Percentiles rank a stretch among this genome's conserved stretches.
phyloP scores from a whole-genome alignment of 2,329 filamentous ascomycete species.

The Cladobotryum protrusum region DNA sequence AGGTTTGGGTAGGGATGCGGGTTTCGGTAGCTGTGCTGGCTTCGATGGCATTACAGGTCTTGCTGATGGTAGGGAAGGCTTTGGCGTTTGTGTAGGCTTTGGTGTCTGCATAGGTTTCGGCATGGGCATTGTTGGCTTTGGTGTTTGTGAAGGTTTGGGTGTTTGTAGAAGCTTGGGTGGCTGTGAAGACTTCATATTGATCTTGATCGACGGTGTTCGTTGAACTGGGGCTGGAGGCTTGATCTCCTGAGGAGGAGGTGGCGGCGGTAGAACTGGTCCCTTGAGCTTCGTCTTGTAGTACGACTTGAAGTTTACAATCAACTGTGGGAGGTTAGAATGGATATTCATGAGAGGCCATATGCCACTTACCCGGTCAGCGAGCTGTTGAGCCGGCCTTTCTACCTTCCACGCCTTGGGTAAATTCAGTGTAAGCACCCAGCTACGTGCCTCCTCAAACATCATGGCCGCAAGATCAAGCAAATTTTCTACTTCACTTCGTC shows the following conservation, averaged over 20 bases:
- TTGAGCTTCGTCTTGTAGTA: slow-evolving; percentile 33
- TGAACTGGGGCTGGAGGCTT: slow-evolving; percentile 24
- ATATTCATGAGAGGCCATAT: neutral
- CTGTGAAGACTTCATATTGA: neutral
- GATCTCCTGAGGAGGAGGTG: slow-evolving; percentile 17
- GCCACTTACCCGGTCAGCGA: slow-evolving; percentile 30
- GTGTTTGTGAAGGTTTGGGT: slow-evolving; percentile 12
- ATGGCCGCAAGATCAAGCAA: slow-evolving; percentile 39
- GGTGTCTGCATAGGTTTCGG: neutral
- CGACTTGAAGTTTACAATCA: slow-evolving; percentile 33
- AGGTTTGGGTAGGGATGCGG: neutral
- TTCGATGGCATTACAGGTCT: neutral
- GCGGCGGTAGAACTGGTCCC: slow-evolving; percentile 18
- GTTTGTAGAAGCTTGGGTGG: neutral
- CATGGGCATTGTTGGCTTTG: neutral
- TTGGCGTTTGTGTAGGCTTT: slow-evolving; percentile 12
- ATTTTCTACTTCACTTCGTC: slow-evolving; percentile 36
- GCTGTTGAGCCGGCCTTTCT: slow-evolving; percentile 28
- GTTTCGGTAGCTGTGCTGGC: neutral
- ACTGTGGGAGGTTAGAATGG: slow-evolving; percentile 22
- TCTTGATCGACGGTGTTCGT: slow-evolving; percentile 34
- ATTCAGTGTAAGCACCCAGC: slow-evolving; percentile 36
- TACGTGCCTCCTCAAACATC: slow-evolving; percentile 41
- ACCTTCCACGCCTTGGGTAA: slow-evolving; percentile 37
- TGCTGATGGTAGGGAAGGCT: neutral